Evolutionary conservation across 1,284 basidiomycete species (phyloP).

Genomic region (Sphaerobolus stellatus): DNA sequence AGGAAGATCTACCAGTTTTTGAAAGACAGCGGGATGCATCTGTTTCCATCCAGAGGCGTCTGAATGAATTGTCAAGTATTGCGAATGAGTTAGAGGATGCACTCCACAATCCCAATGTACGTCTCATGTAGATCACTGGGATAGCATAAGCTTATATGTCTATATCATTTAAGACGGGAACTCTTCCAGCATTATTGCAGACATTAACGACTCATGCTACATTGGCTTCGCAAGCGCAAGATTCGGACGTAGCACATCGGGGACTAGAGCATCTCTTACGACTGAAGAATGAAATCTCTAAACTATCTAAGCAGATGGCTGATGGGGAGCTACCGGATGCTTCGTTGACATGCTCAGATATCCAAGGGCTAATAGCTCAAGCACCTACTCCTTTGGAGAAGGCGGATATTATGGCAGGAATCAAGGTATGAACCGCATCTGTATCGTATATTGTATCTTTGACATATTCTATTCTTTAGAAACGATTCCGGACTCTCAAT

Average conservation of each 20-base stretch:
- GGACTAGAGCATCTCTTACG: constrained; percentile 53
- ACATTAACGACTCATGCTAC: constrained; percentile 55
- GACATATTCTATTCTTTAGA: constrained; percentile 37
- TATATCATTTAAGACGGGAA: constrained; percentile 51
- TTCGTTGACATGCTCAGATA: constrained; percentile 38
- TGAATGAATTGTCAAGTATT: constrained; percentile 49
- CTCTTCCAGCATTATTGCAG: constrained; percentile 55
- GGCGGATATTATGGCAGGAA: constrained; percentile 51
- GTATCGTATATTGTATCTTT: constrained; percentile 9
- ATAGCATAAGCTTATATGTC: constrained; percentile 16
- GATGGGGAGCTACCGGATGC: constrained; percentile 63
- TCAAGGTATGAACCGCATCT: constrained; percentile 49
- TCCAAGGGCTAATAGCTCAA: constrained; percentile 47
- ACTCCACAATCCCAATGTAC: constrained; percentile 60
- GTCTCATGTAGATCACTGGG: constrained; percentile 13
- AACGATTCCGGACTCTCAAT: constrained; percentile 50
- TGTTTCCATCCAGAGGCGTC: constrained; percentile 59
- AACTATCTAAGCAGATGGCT: constrained; percentile 45
- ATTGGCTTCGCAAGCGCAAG: constrained; percentile 57
- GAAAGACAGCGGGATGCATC: constrained; percentile 62
- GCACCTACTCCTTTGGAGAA: constrained; percentile 52
- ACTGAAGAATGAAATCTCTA: constrained; percentile 46
- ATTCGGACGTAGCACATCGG: constrained; percentile 50
- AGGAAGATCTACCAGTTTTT: constrained; percentile 59
- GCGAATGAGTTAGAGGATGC: constrained; percentile 50